Evolutionary conservation across 306 rosid genomes (phyloP).

Genomic region (Corylus heterophylla): DNA sequence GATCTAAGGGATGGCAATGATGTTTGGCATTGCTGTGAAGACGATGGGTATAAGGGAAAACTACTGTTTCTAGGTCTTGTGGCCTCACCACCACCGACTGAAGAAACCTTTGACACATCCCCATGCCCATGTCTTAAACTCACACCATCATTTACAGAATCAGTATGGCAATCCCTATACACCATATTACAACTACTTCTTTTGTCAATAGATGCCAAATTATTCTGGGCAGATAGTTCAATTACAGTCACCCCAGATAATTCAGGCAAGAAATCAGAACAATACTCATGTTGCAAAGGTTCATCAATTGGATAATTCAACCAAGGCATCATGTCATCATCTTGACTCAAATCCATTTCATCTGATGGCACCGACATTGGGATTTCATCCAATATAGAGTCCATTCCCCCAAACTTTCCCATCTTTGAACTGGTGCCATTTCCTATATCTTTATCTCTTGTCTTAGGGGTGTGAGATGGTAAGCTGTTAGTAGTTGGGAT

Average conservation of each 20-base stretch:
- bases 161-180: slow-evolving; percentile 46
- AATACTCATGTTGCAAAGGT: slow-evolving; percentile 61
- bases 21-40: slow-evolving; percentile 58
- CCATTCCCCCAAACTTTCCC: slow-evolving; percentile 59
- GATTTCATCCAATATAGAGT: slow-evolving; percentile 56
- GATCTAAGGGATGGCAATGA: slow-evolving; percentile 55
- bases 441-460: slow-evolving; percentile 62
- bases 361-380: slow-evolving; percentile 62
- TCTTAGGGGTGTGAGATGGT: slow-evolving; percentile 53
- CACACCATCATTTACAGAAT: slow-evolving; percentile 36
- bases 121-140: slow-evolving; percentile 52
- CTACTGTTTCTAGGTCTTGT: slow-evolving; percentile 41
- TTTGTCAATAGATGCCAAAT: slow-evolving; percentile 46
- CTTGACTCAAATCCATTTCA: slow-evolving; percentile 61
- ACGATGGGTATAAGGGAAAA: slow-evolving; percentile 41
- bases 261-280: slow-evolving; percentile 72
- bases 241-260: slow-evolving; percentile 56
- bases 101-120: slow-evolving; percentile 50
- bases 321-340: slow-evolving; percentile 82
- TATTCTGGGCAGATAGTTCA: slow-evolving; percentile 41
- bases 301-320: slow-evolving; percentile 73
- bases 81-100: slow-evolving; percentile 43
- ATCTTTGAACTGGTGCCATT: slow-evolving; percentile 40
- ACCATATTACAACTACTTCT: slow-evolving; percentile 47
- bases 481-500: slow-evolving; percentile 53